These are phyloP conservation scores for Heliamphora pulchella DNA, from an alignment of 179 eudicot species.

Conservation along the genomic window DNA sequence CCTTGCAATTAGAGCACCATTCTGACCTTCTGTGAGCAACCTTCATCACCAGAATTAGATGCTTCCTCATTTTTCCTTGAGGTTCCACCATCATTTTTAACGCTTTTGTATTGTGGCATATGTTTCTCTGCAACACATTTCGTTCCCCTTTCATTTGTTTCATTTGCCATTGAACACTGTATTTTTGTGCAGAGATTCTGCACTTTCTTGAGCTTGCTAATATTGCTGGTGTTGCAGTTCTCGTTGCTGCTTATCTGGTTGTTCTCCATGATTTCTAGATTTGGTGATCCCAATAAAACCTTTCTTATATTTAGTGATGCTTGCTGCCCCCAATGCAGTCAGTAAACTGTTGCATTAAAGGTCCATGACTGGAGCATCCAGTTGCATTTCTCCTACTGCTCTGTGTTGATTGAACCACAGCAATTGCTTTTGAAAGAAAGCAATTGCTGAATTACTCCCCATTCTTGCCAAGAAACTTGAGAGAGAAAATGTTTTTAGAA, in stretches of 20 bases:
- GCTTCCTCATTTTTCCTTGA: not conserved
- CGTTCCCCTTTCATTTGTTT: not conserved
- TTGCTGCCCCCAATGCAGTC: not conserved
- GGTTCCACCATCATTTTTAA: not conserved
- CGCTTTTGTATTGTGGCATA: not conserved
- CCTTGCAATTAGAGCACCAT: not conserved
- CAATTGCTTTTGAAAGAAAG: not conserved
- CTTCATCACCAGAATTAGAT: constrained; percentile 3
- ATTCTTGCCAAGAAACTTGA: not conserved
- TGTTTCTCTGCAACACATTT: not conserved
- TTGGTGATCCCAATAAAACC: not conserved
- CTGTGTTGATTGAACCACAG: constrained; percentile 8
- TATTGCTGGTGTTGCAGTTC: not conserved
- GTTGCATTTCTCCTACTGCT: not conserved
- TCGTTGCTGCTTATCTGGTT: not conserved
- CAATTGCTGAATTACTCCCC: constrained; percentile 9
- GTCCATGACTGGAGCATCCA: not conserved
- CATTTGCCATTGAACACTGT: not conserved
- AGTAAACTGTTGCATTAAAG: not conserved
- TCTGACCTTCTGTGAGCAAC: not conserved
- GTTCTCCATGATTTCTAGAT: not conserved
- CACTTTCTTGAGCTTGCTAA: not conserved
- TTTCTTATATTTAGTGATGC: not conserved
- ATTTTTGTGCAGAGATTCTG: not conserved
- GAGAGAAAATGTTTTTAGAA: not conserved